Conservation (phyloP, 2,329 filamentous ascomycete genomes). For the Pseudogymnoascus sp. region DNA sequence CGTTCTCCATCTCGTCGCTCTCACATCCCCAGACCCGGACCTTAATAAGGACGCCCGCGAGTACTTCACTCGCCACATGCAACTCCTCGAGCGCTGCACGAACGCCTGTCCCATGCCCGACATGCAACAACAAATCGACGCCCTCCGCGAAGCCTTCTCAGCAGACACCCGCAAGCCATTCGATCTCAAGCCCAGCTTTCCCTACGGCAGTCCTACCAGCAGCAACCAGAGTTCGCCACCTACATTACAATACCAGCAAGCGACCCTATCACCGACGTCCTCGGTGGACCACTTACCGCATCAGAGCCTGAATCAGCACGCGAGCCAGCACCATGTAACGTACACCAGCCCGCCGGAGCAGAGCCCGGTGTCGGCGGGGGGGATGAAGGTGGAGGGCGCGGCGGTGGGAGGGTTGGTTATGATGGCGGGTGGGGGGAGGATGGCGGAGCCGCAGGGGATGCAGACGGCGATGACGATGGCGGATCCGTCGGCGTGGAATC, state of each 20-base stretch:
- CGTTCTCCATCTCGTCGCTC: constrained; percentile 84
- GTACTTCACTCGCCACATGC: constrained; percentile 90
- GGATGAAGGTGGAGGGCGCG: constrained; percentile 65
- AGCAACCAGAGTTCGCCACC: constrained; percentile 21
- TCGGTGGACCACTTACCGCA: constrained; percentile 28
- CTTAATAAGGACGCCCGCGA: constrained; percentile 76
- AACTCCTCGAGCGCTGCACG: constrained; percentile 79
- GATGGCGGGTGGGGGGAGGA: constrained; percentile 58
- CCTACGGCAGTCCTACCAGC: constrained; percentile 63
- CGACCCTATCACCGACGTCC: constrained; percentile 14
- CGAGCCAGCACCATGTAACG: constrained; percentile 51
- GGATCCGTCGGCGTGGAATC: constrained; percentile 69
- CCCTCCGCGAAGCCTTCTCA: constrained; percentile 83
- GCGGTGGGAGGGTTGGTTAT: constrained; percentile 62
- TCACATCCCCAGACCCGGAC: constrained; percentile 86
- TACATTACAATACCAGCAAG: constrained; percentile 22
- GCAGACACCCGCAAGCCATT: constrained; percentile 78
- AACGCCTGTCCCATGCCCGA: constrained; percentile 80
- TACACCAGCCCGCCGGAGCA: constrained; percentile 45
- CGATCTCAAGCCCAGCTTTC: constrained; percentile 78
- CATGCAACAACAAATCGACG: constrained; percentile 82
- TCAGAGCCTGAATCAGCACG: constrained; percentile 40
- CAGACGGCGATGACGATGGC: constrained; percentile 49
- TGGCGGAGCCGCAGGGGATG: constrained; percentile 49
- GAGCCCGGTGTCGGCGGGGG: constrained; percentile 59